A percentile compares a stretch with the other conserved stretches of the same genome.
These are phyloP conservation scores for Diutina rugosa DNA, from an alignment of 1,139 yeast species.

Conservation along the genomic window DNA sequence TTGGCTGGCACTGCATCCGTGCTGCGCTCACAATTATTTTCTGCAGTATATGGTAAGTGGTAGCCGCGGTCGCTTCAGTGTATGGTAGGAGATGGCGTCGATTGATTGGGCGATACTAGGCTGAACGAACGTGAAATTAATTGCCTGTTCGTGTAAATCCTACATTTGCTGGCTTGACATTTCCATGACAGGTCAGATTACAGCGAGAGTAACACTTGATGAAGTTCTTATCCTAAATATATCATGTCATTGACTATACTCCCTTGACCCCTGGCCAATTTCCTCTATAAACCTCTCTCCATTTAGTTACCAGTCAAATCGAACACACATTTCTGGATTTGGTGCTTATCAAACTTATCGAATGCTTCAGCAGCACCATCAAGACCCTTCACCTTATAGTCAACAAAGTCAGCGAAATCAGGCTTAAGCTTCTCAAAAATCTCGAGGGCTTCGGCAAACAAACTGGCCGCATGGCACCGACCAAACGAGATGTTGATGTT, in stretches of 20 bases:
- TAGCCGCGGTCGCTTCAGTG: neutral
- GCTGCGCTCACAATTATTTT: too few relatives aligned
- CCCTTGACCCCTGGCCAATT: too few relatives aligned
- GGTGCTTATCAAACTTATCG: constrained; percentile 37
- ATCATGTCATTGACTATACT: too few relatives aligned
- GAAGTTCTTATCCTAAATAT: too few relatives aligned
- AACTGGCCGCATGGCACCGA: constrained; percentile 49
- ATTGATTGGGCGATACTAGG: neutral
- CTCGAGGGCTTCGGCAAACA: constrained; percentile 39
- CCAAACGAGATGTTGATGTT: constrained; percentile 50
- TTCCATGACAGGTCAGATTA: too few relatives aligned
- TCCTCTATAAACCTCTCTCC: neutral
- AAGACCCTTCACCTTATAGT: constrained; percentile 22
- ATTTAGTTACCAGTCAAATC: constrained; percentile 6
- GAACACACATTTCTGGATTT: constrained; percentile 45
- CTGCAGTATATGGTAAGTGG: neutral
- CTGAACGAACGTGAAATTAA: neutral
- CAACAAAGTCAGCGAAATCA: constrained; percentile 36
- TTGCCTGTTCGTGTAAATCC: neutral
- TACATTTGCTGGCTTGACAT: neutral
- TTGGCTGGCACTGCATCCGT: too few relatives aligned
- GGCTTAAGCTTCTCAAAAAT: constrained; percentile 31
- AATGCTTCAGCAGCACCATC: constrained; percentile 36
- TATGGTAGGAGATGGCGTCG: neutral
- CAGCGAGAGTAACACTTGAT: too few relatives aligned